phyloP scores from a whole-genome alignment of 768 basidiomycete genomes.

The Auriscalpium orientale region DNA sequence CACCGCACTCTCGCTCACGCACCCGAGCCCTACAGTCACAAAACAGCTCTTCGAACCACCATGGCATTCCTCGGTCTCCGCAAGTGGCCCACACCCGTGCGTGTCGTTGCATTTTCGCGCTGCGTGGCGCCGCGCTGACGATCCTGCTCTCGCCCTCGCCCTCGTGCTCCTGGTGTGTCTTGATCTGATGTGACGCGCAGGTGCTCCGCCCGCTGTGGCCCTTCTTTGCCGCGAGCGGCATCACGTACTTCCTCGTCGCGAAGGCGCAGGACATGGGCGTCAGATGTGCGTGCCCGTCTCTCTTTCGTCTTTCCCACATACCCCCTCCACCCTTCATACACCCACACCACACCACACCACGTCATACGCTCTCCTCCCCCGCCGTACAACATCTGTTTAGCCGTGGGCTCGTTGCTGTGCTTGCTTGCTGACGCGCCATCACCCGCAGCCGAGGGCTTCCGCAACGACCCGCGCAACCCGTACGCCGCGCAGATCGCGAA shows the following conservation, averaged over 20 bases:
- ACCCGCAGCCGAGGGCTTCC: constrained; percentile 51
- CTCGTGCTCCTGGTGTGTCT: not conserved
- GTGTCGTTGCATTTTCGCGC: constrained; percentile 22
- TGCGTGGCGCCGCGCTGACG: too few relatives aligned
- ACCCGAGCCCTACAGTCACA: not conserved
- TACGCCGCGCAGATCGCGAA: constrained; percentile 73
- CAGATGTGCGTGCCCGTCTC: constrained; percentile 47
- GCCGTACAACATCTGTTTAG: too few relatives aligned
- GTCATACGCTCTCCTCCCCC: too few relatives aligned
- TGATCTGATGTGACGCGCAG: constrained; percentile 29
- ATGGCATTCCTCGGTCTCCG: constrained; percentile 78
- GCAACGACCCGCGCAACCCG: constrained; percentile 76
- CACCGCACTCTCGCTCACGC: not conserved
- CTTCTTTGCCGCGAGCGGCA: constrained; percentile 57
- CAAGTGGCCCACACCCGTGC: constrained; percentile 73
- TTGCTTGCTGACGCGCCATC: too few relatives aligned
- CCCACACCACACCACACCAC: too few relatives aligned
- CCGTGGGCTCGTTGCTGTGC: too few relatives aligned
- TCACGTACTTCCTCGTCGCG: constrained; percentile 61
- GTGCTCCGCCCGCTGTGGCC: constrained; percentile 72
- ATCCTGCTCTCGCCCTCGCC: not conserved
- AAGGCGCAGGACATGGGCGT: constrained; percentile 64
- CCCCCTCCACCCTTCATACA: not conserved
- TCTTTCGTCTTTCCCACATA: not conserved
- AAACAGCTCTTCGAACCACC: not conserved